Base-by-base conservation (phyloP, 345 rosid species). In the Bruguiera parviflora region DNA sequence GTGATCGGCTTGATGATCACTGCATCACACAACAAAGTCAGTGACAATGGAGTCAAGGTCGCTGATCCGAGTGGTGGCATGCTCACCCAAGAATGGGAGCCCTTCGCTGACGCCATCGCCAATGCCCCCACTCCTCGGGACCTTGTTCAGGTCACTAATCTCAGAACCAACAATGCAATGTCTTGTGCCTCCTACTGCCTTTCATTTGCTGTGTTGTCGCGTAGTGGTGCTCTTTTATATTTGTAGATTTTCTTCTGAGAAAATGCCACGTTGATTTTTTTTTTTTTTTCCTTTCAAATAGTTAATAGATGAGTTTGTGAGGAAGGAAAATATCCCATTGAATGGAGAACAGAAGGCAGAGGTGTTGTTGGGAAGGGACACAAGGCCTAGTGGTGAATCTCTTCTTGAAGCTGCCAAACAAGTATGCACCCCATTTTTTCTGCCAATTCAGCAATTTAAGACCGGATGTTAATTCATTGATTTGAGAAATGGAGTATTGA, bases 21-120 rank as follows among this genome's bases (percentile, higher is more conserved):
- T 3, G 99, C 97, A 21, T 95, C 97, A 3, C 99, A 92, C 80
- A 95, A 94, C 71, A 63, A 84, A 78, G 82, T 81, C 66, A 78
- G 83, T n/a, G 97, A 95, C 68, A 92, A 95, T 69, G 99, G 99
- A 55, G 77, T 92, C 77, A 95, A 95, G 78, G 78, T 95, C 67
- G 75, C 91, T 20, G 99, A 92, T 70, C 96, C 99, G 16, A 80
- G 77, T 28, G 99, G 99, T 0, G 89, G 85, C 2, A 88, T 94
- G 97, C 92, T 92, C 73, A 82, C 93, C 64, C 97, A 88, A 70
- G 86, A 84, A n/a, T 94, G 99, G 99, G 97, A 92, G 68, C 99
- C 99, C 0, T 89, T 94, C 39, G 93, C 97, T 0, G 91, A 92
- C 77, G 82, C 88, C 28, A 84, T 94, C 67, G 93, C 96, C 15